phyloP scores from a whole-genome alignment of 2,329 filamentous ascomycete genomes.

The Microcyclospora pomicola region DNA sequence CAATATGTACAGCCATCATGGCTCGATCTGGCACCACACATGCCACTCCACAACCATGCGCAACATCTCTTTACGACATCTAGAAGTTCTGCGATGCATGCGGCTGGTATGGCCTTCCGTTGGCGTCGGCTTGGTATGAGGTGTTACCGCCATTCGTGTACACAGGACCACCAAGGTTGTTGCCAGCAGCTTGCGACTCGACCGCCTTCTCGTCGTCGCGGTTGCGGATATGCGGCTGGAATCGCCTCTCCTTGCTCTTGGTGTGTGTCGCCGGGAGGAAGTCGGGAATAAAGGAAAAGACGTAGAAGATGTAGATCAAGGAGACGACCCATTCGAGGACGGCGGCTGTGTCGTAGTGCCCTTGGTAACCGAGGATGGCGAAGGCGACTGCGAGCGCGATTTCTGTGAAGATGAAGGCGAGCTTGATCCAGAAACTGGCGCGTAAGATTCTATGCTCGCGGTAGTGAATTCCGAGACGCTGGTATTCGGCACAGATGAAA shows the following conservation, averaged over 20 bases:
- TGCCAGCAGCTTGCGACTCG: conserved; percentile 15
- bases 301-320: conserved; percentile 76
- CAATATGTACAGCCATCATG: no score
- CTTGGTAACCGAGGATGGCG: conserved; percentile 29
- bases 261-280: conserved; percentile 63
- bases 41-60: no score
- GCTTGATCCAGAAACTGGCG: conserved; percentile 75
- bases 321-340: conserved; percentile 69
- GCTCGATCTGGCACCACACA: no score
- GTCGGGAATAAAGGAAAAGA: conserved; percentile 69
- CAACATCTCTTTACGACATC: not conserved
- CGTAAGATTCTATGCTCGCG: conserved; percentile 60
- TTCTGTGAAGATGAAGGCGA: conserved; percentile 71
- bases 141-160: conserved; percentile 14
- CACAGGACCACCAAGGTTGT: conserved; percentile 19
- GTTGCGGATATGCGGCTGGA: conserved; percentile 23
- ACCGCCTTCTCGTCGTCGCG: conserved; percentile 18
- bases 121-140: conserved; percentile 3
- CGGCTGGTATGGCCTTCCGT: conserved; percentile 3
- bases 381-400: conserved; percentile 62
- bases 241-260: conserved; percentile 29
- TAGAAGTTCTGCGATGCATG: conserved; percentile 11
- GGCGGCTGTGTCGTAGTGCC: conserved; percentile 51
- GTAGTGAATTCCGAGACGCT: conserved; percentile 68
- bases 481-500: conserved; percentile 82